Base-by-base conservation (phyloP, 2,329 filamentous ascomycete species). In the Exophiala mesophila region DNA sequence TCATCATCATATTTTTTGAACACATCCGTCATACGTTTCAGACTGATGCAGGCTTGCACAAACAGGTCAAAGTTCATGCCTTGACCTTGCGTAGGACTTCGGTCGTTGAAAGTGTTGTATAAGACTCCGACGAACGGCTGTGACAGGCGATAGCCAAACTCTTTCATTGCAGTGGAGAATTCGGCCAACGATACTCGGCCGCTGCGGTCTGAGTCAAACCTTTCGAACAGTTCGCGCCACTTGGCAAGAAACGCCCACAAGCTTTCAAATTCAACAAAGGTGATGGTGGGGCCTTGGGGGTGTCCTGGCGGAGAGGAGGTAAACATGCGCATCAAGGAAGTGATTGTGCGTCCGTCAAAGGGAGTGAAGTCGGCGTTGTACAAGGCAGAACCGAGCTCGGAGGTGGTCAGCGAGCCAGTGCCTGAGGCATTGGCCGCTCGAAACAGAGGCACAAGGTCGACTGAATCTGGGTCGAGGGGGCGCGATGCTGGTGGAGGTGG, bases 311-410 rank as follows among this genome's bases (percentile, higher is more conserved):
- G 47, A 6, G 53, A 49, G 18, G 41, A 52, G 21, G 50, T 48
- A 68, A 98, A 98, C 92, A 98, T 97, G 61, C 89, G 85, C 55
- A 98, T 96, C 89, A 98, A 96, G 87, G 97, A 95, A 59, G 84
- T 84, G 53, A 97, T 89, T 1, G 92, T 98, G 57, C 95, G 85
- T 3, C 82, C 76, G 65, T 98, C 89, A 63, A 98, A 98, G 3
- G 88, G 79, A 1, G 87, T 87, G 79, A 87, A 96, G 72, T 98
- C 92, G 41, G 89, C 90, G 61, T 98, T 98, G 46, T 97, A 89
- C 4, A 98, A 80, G 15, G 92, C 92, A 1, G 85, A 83, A 7
- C 86, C 83, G 9, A 98, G 81, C 65, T 97, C 90, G 38, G 75
- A 74, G 66, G 95, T 89, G 2, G 85, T 88, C 34, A 98, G 76